phyloP scores from a whole-genome alignment of 305 asterid species.

The Caryopteris hybrid region DNA sequence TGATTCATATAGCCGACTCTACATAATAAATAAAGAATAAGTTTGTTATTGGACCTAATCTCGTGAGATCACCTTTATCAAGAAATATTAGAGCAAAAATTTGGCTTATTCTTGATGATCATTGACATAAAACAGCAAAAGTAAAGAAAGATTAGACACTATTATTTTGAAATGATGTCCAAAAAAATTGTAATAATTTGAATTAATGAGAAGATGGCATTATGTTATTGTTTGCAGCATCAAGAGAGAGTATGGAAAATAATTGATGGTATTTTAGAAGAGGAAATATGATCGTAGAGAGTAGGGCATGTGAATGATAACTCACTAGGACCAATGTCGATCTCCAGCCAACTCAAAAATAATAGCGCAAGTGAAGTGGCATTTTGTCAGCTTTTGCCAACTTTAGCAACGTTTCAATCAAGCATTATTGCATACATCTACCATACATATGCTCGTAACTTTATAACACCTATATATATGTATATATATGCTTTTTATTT shows the following conservation, averaged over 20 bases:
- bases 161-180: not conserved
- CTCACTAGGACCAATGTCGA: conserved; percentile 36
- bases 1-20: too few relatives aligned
- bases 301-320: conserved; percentile 52
- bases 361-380: conserved; percentile 50
- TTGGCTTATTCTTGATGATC: too few relatives aligned
- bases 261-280: conserved; percentile 19
- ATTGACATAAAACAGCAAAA: too few relatives aligned
- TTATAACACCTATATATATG: conserved; percentile 22
- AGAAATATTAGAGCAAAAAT: too few relatives aligned
- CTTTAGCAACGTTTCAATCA: conserved; percentile 44
- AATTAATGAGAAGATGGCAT: conserved; percentile 19
- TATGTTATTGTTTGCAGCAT: conserved; percentile 13
- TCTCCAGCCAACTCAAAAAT: conserved; percentile 40
- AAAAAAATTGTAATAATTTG: not conserved
- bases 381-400: conserved; percentile 56
- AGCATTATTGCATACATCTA: conserved; percentile 32
- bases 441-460: conserved; percentile 19
- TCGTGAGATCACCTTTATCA: too few relatives aligned
- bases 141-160: not conserved
- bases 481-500: conserved; percentile 14
- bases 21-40: too few relatives aligned
- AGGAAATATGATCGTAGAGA: conserved; percentile 25
- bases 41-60: too few relatives aligned
- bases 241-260: conserved; percentile 19